Percentiles rank a stretch among this genome's conserved stretches.
These are phyloP conservation scores for Borealophlyctis nickersoniae DNA, from an alignment of 192 early-diverging fungal species.

Conservation along the genomic window DNA sequence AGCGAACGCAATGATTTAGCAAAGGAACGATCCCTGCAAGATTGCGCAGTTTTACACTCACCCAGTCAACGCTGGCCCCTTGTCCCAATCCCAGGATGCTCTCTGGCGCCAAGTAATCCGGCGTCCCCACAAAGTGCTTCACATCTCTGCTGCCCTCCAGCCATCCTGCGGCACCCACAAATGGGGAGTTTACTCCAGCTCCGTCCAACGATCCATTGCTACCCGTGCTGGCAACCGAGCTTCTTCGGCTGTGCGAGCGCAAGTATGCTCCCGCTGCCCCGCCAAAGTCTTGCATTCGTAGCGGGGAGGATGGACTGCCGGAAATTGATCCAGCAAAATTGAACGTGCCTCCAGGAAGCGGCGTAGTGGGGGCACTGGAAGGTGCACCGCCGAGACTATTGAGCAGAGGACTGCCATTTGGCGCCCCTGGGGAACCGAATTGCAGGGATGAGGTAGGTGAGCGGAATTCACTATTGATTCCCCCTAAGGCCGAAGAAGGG, in stretches of 20 bases:
- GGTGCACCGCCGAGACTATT: background rate
- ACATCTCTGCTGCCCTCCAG: constrained; percentile 10
- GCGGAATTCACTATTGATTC: no score
- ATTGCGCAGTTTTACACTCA: constrained; percentile 34
- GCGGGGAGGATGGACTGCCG: background rate
- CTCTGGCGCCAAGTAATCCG: constrained; percentile 86
- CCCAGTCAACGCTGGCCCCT: constrained; percentile 85
- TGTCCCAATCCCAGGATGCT: constrained; percentile 80
- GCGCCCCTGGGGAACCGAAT: no score
- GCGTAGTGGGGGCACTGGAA: background rate
- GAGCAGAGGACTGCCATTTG: no score
- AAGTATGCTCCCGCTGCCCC: no score
- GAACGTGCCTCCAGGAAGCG: background rate
- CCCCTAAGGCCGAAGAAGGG: constrained; percentile 10
- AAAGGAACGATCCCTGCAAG: background rate
- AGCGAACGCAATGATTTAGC: constrained; percentile 12
- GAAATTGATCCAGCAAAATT: background rate
- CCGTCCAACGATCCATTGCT: constrained; percentile 29
- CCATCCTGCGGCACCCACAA: background rate
- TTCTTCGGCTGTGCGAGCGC: constrained; percentile 18
- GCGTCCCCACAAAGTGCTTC: constrained; percentile 77
- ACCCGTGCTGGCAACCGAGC: constrained; percentile 33
- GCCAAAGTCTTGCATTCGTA: no score
- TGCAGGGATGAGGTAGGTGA: no score
- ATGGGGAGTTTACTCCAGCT: background rate